Evolutionary conservation across 805 yeast genomes (phyloP), one percentile per base, ranked within the genome.

Genomic region (Komagataella kurtzmanii): DNA sequence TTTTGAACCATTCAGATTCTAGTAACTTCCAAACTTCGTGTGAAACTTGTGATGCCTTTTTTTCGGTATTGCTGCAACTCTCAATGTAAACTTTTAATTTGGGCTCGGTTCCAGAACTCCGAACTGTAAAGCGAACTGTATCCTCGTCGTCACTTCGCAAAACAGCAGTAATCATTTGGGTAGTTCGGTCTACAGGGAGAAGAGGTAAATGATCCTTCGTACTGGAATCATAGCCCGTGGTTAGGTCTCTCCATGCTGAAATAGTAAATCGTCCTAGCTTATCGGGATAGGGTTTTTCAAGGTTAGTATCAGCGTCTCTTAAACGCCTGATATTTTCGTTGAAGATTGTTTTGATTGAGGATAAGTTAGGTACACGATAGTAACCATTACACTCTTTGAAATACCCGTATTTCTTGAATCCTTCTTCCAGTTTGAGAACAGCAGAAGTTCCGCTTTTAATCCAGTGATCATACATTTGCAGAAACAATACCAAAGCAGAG

Each of bases 61-160:
- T 60, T 47, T 75, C 85, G 7, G 69, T 63, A 0, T 55, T 49
- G 0, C 88, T 74, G 46, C 66, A 65, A 0, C 95, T 93, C 62
- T 91, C 99, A 40, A 91, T 82, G 66, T 91, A 91, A 0, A 91
- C 86, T 65, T 91, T 91, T 56, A 91, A 71, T 63, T 91, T 91
- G 2, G 97, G 97, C 64, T 91, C 99, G 0, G 99, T 91, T 8
- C 99, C 99, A 3, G 96, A 88, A 0, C 97, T 97, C 51, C 99
- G 75, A 49, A 87, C 81, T 0, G 98, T 90, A 61, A 90, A 82
- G 43, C 95, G 68, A 2, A 88, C 80, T 18, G 56, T 56, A 8
- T 43, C 54, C 5, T 54, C 48, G 1, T 53, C 54, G 2, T 56
- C 53, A 2, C 63, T 58, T 24, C 54, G 56, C 19, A 88, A 66